These are phyloP conservation scores for Thymus mandschuricus DNA, from an alignment of 257 asterid species.

Conservation along the genomic window DNA sequence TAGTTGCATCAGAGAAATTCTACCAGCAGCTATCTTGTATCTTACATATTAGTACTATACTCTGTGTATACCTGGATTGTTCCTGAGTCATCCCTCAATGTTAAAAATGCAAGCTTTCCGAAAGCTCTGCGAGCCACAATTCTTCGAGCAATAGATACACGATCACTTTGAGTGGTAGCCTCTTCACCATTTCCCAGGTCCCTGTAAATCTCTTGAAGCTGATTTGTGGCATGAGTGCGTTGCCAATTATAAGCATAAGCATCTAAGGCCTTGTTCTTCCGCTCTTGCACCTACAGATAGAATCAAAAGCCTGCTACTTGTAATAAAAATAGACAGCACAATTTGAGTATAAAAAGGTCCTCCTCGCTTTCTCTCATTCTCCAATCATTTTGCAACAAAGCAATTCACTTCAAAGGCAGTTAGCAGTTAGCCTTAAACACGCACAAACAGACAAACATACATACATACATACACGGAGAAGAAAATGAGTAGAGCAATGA, in stretches of 20 bases:
- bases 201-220: constrained; percentile 76
- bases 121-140: constrained; percentile 92
- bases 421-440: background rate
- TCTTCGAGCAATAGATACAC: constrained; percentile 86
- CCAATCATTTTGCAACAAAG: background rate
- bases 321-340: background rate
- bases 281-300: constrained; percentile 74
- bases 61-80: constrained; percentile 71
- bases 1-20: background rate
- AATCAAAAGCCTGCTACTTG: constrained; percentile 7
- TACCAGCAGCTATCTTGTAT: background rate
- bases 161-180: constrained; percentile 52
- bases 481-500: background rate
- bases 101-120: constrained; percentile 93
- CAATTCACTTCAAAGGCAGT: background rate
- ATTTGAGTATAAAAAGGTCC: background rate
- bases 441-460: background rate
- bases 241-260: constrained; percentile 96
- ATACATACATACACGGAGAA: too few relatives aligned
- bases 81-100: constrained; percentile 95
- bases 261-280: constrained; percentile 79
- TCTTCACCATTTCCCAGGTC: constrained; percentile 87
- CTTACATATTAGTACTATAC: constrained; percentile 7
- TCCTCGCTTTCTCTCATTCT: background rate
- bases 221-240: constrained; percentile 74